These are phyloP conservation scores for Passalora sequoiae DNA, from an alignment of 2,329 filamentous ascomycete species.

Conservation along the genomic window DNA sequence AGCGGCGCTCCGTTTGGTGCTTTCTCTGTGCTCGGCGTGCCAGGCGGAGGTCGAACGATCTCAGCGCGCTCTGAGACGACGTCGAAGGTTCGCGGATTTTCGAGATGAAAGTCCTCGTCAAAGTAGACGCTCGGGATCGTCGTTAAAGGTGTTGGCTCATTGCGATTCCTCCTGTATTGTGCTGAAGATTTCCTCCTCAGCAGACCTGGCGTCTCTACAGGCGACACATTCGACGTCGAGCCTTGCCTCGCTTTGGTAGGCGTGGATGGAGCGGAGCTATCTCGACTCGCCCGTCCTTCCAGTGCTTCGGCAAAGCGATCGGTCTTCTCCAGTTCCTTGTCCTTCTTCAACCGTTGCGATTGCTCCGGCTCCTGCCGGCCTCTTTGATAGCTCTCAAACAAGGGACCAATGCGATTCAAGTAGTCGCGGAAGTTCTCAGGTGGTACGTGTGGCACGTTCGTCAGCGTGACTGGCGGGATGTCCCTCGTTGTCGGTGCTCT, in stretches of 20 bases:
- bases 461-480: slow-evolving; percentile 87
- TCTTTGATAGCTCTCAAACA: slow-evolving; percentile 85
- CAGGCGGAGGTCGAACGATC: slow-evolving; percentile 68
- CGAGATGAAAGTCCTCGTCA: slow-evolving; percentile 87
- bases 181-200: slow-evolving; percentile 49
- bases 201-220: slow-evolving; percentile 44
- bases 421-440: slow-evolving; percentile 77
- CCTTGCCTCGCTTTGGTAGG: slow-evolving; percentile 34
- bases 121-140: slow-evolving; percentile 94
- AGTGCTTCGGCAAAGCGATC: slow-evolving; percentile 49
- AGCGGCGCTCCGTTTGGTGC: slow-evolving; percentile 53
- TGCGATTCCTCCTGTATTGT: slow-evolving; percentile 53
- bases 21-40: slow-evolving; percentile 41
- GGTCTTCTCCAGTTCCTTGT: slow-evolving; percentile 40
- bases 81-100: slow-evolving; percentile 94
- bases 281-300: slow-evolving; percentile 38
- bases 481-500: slow-evolving; percentile 80
- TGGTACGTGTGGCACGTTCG: slow-evolving; percentile 80
- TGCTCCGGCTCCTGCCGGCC: slow-evolving; percentile 70
- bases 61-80: slow-evolving; percentile 94
- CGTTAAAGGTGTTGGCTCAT: slow-evolving; percentile 77
- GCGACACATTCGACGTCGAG: slow-evolving; percentile 42
- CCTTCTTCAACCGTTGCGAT: slow-evolving; percentile 43
- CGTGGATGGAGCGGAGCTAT: slow-evolving; percentile 32
- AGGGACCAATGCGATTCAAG: slow-evolving; percentile 72